Evolutionary conservation across 2,329 filamentous ascomycete genomes (phyloP).

Genomic region (Colletotrichum cereale): DNA sequence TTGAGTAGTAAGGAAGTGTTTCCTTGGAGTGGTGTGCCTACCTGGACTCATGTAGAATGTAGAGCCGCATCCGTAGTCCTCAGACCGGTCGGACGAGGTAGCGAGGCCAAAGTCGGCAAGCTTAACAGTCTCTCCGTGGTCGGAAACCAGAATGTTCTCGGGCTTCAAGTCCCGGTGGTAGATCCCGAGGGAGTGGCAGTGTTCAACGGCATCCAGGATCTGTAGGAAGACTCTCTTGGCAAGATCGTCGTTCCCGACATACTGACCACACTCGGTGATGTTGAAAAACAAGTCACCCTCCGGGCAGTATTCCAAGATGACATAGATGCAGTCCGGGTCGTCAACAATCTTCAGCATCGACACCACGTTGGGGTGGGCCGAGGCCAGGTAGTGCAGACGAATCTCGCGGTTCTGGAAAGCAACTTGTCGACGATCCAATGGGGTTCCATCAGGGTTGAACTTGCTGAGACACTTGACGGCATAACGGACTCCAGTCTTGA

Average conservation of each 20-base stretch:
- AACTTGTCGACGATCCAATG: conserved; percentile 85
- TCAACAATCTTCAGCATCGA: conserved; percentile 95
- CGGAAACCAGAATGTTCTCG: conserved; percentile 95
- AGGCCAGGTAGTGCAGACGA: conserved; percentile 88
- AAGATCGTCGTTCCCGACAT: conserved; percentile 90
- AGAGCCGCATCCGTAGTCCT: conserved; percentile 97
- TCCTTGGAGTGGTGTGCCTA: conserved; percentile 60
- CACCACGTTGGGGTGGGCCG: conserved; percentile 91
- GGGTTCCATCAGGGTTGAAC: conserved; percentile 76
- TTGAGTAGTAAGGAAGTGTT: conserved; percentile 44
- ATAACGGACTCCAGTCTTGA: conserved; percentile 84
- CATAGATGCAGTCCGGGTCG: conserved; percentile 91
- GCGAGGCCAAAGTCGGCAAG: conserved; percentile 97
- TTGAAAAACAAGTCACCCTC: conserved; percentile 97
- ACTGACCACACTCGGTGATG: conserved; percentile 95
- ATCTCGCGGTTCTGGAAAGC: conserved; percentile 96
- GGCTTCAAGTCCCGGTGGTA: conserved; percentile 98
- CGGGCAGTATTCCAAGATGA: conserved; percentile 96
- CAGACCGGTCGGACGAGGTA: conserved; percentile 84
- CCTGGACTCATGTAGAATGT: conserved; percentile 99
- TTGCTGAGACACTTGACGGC: conserved; percentile 98
- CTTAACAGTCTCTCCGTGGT: conserved; percentile 90
- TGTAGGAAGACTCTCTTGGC: conserved; percentile 92
- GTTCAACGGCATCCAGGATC: conserved; percentile 94
- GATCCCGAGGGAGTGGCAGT: conserved; percentile 92